A percentile compares a stretch with the other conserved stretches of the same genome.
phyloP scores from a whole-genome alignment of 2,329 filamentous ascomycete genomes.

The Pezicula carpinea region DNA sequence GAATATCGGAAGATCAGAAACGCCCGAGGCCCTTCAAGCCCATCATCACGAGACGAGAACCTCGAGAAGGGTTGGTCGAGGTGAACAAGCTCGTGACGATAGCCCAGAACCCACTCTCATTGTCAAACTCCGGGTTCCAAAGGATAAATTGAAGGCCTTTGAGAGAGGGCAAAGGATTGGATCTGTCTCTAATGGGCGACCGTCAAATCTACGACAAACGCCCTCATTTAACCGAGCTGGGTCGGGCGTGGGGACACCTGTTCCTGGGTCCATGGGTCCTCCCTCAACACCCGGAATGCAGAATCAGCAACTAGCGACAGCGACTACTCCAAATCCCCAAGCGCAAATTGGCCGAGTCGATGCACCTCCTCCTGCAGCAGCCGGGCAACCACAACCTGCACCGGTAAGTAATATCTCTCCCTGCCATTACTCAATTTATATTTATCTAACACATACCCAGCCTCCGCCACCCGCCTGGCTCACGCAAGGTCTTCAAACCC shows the following conservation, averaged over 20 bases:
- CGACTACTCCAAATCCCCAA: slow-evolving; percentile 35
- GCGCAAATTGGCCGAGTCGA: slow-evolving; percentile 63
- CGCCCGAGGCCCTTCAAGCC: slow-evolving; percentile 69
- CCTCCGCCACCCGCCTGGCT: slow-evolving; percentile 88
- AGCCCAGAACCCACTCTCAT: slow-evolving; percentile 62
- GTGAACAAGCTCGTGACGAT: slow-evolving; percentile 73
- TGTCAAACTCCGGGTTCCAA: slow-evolving; percentile 70
- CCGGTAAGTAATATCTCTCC: slow-evolving; percentile 48
- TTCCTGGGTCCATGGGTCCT: slow-evolving; percentile 50
- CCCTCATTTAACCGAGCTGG: slow-evolving; percentile 39
- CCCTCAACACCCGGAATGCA: slow-evolving; percentile 34
- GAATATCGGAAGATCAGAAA: slow-evolving; percentile 77
- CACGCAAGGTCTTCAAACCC: slow-evolving; percentile 61
- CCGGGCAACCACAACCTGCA: slow-evolving; percentile 50
- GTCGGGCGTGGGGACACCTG: slow-evolving; percentile 45
- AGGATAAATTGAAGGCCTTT: slow-evolving; percentile 65
- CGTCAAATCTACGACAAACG: slow-evolving; percentile 34
- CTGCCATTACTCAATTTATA: background rate
- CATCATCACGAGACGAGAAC: slow-evolving; percentile 71
- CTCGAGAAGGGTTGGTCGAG: slow-evolving; percentile 49
- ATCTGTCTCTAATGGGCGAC: slow-evolving; percentile 26
- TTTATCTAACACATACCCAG: slow-evolving; percentile 27
- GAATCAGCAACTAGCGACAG: slow-evolving; percentile 23
- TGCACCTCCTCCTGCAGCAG: slow-evolving; percentile 54
- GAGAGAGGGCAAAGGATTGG: slow-evolving; percentile 49